phyloP scores from a whole-genome alignment of 306 rosid species.

The Cyclanthera cordifolia region DNA sequence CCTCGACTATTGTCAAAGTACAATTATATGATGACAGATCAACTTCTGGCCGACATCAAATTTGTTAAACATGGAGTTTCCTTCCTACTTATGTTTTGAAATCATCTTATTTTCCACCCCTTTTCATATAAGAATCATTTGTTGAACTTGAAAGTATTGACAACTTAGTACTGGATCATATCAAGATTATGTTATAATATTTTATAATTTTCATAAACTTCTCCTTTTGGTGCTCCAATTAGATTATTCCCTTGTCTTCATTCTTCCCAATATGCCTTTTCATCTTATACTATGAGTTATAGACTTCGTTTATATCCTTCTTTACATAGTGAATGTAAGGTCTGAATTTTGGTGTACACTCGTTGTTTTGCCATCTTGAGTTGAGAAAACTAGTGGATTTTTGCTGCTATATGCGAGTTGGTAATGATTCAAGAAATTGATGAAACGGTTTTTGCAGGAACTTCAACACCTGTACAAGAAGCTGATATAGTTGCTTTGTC shows the following conservation, averaged over 20 bases:
- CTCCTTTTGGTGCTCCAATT: not conserved
- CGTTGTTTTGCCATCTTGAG: not conserved
- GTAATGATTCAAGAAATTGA: not conserved
- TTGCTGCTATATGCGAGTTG: no score
- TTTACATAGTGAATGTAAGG: no score
- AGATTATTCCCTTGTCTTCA: not conserved
- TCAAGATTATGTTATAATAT: not conserved
- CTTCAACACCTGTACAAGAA: constrained; percentile 39
- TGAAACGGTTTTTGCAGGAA: constrained; percentile 35
- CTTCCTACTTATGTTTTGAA: no score
- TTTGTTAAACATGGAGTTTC: no score
- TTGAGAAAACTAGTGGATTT: no score
- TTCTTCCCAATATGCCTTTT: not conserved
- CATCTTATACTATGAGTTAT: not conserved
- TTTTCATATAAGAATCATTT: not conserved
- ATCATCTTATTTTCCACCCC: not conserved
- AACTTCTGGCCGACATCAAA: no score
- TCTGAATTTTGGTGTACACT: not conserved
- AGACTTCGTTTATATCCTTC: no score
- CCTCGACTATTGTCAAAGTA: no score
- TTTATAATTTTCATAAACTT: not conserved
- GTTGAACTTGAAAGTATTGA: not conserved
- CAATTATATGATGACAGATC: no score
- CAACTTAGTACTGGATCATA: not conserved
- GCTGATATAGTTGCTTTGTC: constrained; percentile 67